Conservation (phyloP, 148 eudicot species). For the Diospyros kaki region DNA sequence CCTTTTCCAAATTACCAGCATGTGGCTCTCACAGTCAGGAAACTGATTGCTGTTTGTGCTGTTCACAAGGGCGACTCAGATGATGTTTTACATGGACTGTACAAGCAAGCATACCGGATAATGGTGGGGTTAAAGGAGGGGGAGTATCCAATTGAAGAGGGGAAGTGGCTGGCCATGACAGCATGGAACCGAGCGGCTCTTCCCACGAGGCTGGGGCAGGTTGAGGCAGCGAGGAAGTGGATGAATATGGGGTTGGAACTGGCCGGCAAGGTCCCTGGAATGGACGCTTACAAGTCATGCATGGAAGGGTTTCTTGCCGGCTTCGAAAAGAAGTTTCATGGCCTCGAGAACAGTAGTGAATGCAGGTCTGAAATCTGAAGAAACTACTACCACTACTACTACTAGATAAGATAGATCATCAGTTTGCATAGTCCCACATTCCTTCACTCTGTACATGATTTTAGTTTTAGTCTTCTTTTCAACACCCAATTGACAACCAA, state of each 20-base stretch:
- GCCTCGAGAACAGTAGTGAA: slow-evolving; percentile 19
- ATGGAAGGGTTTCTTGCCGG: slow-evolving; percentile 77
- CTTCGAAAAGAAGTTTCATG: slow-evolving; percentile 47
- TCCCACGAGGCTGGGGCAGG: slow-evolving; percentile 62
- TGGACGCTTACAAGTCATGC: slow-evolving; percentile 58
- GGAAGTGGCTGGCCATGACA: slow-evolving; percentile 91
- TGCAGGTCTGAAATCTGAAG: slow-evolving; percentile 9
- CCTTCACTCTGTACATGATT: neutral
- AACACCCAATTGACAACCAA: neutral
- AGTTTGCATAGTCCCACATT: neutral
- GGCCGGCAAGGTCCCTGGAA: slow-evolving; percentile 77
- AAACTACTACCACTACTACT: neutral
- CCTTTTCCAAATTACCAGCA: slow-evolving; percentile 66
- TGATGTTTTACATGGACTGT: slow-evolving; percentile 60
- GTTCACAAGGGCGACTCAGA: slow-evolving; percentile 60
- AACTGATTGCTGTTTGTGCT: slow-evolving; percentile 45
- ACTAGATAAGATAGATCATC: neutral
- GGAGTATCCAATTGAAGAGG: slow-evolving; percentile 77
- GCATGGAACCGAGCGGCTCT: slow-evolving; percentile 96
- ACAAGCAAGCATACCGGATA: slow-evolving; percentile 79
- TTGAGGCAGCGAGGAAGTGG: slow-evolving; percentile 75
- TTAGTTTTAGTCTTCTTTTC: neutral
- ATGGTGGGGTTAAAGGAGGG: slow-evolving; percentile 92
- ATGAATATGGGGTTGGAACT: slow-evolving; percentile 75
- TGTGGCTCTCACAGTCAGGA: slow-evolving; percentile 61